These are phyloP conservation scores for Aureobasidium sp. DNA, from an alignment of 2,329 filamentous ascomycete genomes.

Conservation along the genomic window DNA sequence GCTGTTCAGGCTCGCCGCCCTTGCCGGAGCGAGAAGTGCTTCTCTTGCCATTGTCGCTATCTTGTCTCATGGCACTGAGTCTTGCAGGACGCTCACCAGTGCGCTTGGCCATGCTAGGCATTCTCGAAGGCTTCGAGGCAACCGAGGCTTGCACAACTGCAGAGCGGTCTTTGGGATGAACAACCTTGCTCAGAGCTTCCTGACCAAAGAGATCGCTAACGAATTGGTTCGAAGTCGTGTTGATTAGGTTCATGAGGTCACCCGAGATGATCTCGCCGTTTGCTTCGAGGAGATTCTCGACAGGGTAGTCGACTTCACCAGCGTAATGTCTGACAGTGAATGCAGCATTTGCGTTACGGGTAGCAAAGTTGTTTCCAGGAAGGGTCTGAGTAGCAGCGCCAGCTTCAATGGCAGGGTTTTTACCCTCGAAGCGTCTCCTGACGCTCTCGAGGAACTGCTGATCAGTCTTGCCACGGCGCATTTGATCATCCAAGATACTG, in stretches of 20 bases:
- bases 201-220: conserved; percentile 90
- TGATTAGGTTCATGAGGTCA: conserved; percentile 90
- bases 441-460: conserved; percentile 84
- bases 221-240: conserved; percentile 79
- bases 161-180: conserved; percentile 82
- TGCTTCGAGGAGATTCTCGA: conserved; percentile 81
- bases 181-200: conserved; percentile 81
- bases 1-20: conserved; percentile 35
- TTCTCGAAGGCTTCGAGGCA: conserved; percentile 86
- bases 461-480: conserved; percentile 77
- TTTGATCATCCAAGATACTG: conserved; percentile 93
- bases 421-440: conserved; percentile 86
- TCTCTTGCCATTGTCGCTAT: conserved; percentile 32
- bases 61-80: conserved; percentile 32
- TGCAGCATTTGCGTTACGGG: conserved; percentile 66
- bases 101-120: conserved; percentile 82
- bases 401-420: conserved; percentile 82
- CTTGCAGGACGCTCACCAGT: conserved; percentile 52
- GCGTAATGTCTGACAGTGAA: conserved; percentile 95
- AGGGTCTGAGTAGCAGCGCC: conserved; percentile 64
- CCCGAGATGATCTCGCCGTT: conserved; percentile 95
- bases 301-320: conserved; percentile 88
- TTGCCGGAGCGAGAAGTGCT: conserved; percentile 31
- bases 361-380: conserved; percentile 82
- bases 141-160: conserved; percentile 95